Evolutionary conservation across 768 basidiomycete genomes (phyloP).

Genomic region (Strobilomyces echinocephalus): DNA sequence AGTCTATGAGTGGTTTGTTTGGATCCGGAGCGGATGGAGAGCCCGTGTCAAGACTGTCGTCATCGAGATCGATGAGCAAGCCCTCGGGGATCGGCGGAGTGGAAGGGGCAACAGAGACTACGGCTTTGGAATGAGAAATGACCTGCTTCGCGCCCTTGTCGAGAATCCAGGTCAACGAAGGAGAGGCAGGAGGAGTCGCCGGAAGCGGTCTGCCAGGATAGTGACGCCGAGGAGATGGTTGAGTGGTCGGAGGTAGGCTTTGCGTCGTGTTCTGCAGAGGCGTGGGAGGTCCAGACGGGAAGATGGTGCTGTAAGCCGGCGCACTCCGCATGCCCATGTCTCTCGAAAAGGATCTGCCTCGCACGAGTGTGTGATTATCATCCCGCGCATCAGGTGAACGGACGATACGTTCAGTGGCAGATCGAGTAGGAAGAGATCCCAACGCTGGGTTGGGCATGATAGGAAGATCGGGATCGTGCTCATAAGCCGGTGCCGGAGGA

Average conservation of each 20-base stretch:
- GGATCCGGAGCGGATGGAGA: conserved; percentile 7
- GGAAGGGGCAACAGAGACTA: conserved; percentile 15
- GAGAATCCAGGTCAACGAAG: conserved; percentile 32
- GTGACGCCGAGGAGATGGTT: conserved; percentile 29
- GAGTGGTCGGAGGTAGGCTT: conserved; percentile 18
- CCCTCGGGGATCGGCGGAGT: conserved; percentile 45
- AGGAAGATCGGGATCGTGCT: conserved; percentile 28
- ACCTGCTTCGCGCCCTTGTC: conserved; percentile 22
- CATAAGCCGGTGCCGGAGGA: conserved; percentile 16
- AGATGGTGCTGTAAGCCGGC: conserved; percentile 31
- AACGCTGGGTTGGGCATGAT: conserved; percentile 13
- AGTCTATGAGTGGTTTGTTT: conserved; percentile 18
- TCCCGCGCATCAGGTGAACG: conserved; percentile 26
- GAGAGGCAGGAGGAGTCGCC: conserved; percentile 30
- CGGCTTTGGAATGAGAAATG: conserved; percentile 13
- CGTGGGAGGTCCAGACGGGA: conserved; percentile 31
- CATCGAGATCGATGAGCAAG: conserved; percentile 53
- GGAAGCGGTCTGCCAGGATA: conserved; percentile 33
- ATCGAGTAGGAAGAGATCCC: conserved; percentile 24
- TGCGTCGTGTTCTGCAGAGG: conserved; percentile 23
- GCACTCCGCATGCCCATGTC: conserved; percentile 31
- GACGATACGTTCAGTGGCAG: conserved; percentile 31
- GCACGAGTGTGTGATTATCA: conserved; percentile 25
- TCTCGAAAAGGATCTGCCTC: conserved; percentile 31
- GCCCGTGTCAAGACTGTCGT: conserved; percentile 30